Evolutionary conservation across 306 rosid genomes (phyloP).

Genomic region (Styphnolobium japonicum): DNA sequence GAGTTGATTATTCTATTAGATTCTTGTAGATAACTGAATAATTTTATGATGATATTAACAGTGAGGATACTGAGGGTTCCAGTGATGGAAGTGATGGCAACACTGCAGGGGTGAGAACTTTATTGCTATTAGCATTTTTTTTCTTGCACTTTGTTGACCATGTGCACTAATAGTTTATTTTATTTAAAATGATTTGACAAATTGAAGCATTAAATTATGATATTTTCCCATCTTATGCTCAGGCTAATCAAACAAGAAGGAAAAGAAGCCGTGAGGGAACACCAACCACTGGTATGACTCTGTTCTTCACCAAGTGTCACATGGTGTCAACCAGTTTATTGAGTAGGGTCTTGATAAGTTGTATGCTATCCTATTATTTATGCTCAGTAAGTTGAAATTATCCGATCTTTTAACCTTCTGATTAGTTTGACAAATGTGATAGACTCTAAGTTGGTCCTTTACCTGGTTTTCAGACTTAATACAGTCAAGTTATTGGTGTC

Average conservation of each 20-base stretch:
- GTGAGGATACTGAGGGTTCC: slow-evolving; percentile 73
- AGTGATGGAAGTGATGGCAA: slow-evolving; percentile 87
- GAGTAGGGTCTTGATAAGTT: not conserved
- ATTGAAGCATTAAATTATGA: slow-evolving; percentile 17
- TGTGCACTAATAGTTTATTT: slow-evolving; percentile 4
- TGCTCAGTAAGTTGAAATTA: not conserved
- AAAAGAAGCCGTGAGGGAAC: slow-evolving; percentile 81
- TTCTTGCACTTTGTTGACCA: not conserved
- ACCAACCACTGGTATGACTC: slow-evolving; percentile 64
- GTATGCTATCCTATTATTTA: not conserved
- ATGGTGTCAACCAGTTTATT: slow-evolving; percentile 4
- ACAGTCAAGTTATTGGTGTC: not conserved
- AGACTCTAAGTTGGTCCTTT: not conserved
- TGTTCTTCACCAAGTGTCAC: slow-evolving; percentile 30
- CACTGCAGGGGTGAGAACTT: slow-evolving; percentile 65
- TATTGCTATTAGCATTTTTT: not conserved
- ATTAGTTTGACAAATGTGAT: not conserved
- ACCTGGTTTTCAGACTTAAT: not conserved
- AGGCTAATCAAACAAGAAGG: slow-evolving; percentile 65
- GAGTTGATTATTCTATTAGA: not conserved
- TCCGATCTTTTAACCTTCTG: not conserved
- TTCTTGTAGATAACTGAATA: slow-evolving; percentile 29
- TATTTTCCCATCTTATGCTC: slow-evolving; percentile 37
- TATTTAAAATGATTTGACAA: slow-evolving; percentile 4
- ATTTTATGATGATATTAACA: slow-evolving; percentile 40